These are phyloP conservation scores for Chytridium lagenaria DNA, from an alignment of 371 early-diverging fungal genomes.

Conservation along the genomic window DNA sequence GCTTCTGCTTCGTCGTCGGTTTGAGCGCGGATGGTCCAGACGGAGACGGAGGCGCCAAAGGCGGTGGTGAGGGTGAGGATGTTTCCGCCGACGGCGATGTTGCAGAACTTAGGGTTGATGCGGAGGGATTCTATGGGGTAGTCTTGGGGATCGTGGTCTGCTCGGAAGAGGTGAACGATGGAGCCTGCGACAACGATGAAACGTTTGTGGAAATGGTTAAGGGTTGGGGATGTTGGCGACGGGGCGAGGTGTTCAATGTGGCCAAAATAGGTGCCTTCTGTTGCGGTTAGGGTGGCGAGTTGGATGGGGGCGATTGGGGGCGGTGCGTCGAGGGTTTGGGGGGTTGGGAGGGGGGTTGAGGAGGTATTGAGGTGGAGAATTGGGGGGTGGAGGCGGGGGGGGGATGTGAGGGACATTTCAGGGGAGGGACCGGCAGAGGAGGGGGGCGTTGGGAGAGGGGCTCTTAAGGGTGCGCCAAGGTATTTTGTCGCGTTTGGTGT, in stretches of 20 bases:
- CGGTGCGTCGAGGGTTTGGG: background rate
- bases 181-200: slow-evolving; percentile 18
- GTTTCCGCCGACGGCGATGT: background rate
- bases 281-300: slow-evolving; percentile 9
- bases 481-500: background rate
- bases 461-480: background rate
- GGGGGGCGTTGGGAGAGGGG: background rate
- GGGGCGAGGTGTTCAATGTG: slow-evolving; percentile 10
- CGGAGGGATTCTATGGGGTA: background rate
- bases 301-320: background rate
- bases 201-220: background rate
- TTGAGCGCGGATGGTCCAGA: slow-evolving; percentile 6
- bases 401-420: background rate
- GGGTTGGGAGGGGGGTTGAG: background rate
- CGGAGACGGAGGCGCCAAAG: background rate
- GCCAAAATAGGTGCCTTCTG: slow-evolving; percentile 22
- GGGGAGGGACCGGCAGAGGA: background rate
- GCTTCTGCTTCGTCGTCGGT: slow-evolving; percentile 24
- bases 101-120: background rate
- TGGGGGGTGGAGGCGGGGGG: background rate
- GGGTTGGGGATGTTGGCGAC: no score
- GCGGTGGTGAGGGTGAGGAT: slow-evolving; percentile 12
- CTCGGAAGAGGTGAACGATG: slow-evolving; percentile 6
- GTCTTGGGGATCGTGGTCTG: background rate
- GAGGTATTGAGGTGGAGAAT: background rate